phyloP scores from a whole-genome alignment of 148 eudicot genomes.

The Chenopodium suecicum region DNA sequence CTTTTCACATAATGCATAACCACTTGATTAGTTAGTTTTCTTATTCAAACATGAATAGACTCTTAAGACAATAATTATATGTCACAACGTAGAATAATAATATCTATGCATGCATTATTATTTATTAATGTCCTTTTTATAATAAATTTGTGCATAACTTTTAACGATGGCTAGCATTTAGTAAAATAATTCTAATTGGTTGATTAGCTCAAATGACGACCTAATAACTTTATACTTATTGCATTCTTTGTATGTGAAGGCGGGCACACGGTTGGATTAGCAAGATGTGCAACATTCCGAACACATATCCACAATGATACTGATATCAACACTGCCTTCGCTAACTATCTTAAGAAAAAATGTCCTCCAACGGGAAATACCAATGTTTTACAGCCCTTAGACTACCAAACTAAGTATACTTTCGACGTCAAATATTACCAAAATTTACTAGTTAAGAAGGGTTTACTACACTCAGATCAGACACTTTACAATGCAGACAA shows the following conservation, averaged over 20 bases:
- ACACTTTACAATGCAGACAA: conserved; percentile 57
- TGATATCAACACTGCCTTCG: conserved; percentile 51
- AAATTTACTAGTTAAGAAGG: conserved; percentile 45
- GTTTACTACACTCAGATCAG: conserved; percentile 82
- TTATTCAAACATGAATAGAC: too few species aligned
- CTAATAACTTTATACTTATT: too few species aligned
- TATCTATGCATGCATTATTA: too few species aligned
- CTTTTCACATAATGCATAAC: too few species aligned
- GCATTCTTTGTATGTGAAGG: conserved; percentile 31
- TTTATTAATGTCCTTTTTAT: too few species aligned
- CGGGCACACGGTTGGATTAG: conserved; percentile 71
- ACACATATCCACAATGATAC: conserved; percentile 61
- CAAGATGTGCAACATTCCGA: conserved; percentile 58
- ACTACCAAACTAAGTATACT: conserved; percentile 32
- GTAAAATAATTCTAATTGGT: too few species aligned
- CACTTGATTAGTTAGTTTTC: too few species aligned
- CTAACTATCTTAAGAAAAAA: conserved; percentile 29
- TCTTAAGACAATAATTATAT: too few species aligned
- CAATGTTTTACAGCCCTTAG: conserved; percentile 49
- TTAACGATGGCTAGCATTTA: too few species aligned
- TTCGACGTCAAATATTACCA: conserved; percentile 61
- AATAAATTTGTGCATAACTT: too few species aligned
- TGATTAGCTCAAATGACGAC: neutral
- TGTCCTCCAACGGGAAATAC: conserved; percentile 56
- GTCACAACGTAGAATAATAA: too few species aligned